These are phyloP conservation scores for Paramecium tetraurelia DNA, from an alignment of 73 alveolate genomes.

Conservation along the genomic window DNA sequence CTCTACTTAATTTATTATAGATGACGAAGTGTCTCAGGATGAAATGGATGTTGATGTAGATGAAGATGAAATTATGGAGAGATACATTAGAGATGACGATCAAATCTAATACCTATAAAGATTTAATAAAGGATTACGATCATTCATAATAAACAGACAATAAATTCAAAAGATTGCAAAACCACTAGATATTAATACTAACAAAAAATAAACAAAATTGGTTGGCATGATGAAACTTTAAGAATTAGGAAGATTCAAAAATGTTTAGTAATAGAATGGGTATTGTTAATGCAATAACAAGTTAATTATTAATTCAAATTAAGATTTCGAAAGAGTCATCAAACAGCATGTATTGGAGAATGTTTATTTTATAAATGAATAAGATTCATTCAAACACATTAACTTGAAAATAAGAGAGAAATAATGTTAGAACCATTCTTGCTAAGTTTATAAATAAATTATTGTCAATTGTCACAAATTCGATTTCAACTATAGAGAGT, in stretches of 20 bases:
- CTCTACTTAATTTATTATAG: neutral
- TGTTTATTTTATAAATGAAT: neutral
- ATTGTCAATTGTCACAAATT: neutral
- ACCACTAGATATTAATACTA: neutral
- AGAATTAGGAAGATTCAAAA: constrained; percentile 37
- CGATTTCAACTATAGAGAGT: neutral
- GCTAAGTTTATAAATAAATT: neutral
- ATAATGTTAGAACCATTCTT: neutral
- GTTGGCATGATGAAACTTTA: constrained; percentile 25
- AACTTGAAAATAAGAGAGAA: neutral
- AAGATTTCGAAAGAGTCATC: neutral
- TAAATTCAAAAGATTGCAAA: neutral
- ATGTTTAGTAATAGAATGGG: neutral
- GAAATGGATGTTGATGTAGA: neutral
- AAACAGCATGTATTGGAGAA: neutral
- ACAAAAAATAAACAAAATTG: neutral
- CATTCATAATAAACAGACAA: neutral
- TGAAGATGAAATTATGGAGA: neutral
- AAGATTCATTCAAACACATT: neutral
- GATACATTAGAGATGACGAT: neutral
- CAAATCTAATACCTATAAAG: neutral
- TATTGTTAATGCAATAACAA: neutral
- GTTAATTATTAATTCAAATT: neutral
- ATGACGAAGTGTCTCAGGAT: neutral
- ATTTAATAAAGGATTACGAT: neutral